These are phyloP conservation scores for Suhomyces bolitotheri DNA, from an alignment of 1,139 yeast species.

Conservation along the genomic window DNA sequence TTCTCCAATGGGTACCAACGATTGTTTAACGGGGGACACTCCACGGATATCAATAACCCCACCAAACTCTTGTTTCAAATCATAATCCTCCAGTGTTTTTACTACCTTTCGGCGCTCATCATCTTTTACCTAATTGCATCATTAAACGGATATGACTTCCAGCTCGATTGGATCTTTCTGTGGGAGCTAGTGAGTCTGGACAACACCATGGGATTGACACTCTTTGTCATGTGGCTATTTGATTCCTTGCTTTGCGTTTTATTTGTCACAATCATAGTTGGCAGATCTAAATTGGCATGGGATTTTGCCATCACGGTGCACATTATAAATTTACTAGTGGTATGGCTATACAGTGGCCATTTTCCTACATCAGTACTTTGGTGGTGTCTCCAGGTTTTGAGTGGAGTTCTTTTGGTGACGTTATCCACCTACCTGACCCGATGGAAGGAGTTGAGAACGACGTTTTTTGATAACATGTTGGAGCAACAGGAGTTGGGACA, in stretches of 20 bases:
- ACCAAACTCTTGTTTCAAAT: slow-evolving; percentile 54
- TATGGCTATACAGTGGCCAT: slow-evolving; percentile 61
- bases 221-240: slow-evolving; percentile 74
- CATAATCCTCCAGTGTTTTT: slow-evolving; percentile 61
- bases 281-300: slow-evolving; percentile 91
- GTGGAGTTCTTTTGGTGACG: slow-evolving; percentile 68
- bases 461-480: slow-evolving; percentile 80
- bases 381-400: slow-evolving; percentile 79
- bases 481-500: slow-evolving; percentile 51
- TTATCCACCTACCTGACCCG: slow-evolving; percentile 85
- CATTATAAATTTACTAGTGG: slow-evolving; percentile 70
- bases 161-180: slow-evolving; percentile 71
- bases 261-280: slow-evolving; percentile 83
- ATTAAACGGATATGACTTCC: slow-evolving; percentile 63
- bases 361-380: slow-evolving; percentile 74
- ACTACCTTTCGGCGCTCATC: slow-evolving; percentile 61
- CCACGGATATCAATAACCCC: slow-evolving; percentile 38
- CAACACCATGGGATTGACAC: slow-evolving; percentile 76
- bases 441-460: slow-evolving; percentile 84
- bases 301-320: slow-evolving; percentile 93
- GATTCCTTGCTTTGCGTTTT: slow-evolving; percentile 77
- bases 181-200: slow-evolving; percentile 77
- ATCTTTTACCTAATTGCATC: slow-evolving; percentile 58
- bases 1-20: slow-evolving; percentile 26
- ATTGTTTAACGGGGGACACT: slow-evolving; percentile 26